Conservation (phyloP, 306 rosid genomes). For the Rosa chinensis region DNA sequence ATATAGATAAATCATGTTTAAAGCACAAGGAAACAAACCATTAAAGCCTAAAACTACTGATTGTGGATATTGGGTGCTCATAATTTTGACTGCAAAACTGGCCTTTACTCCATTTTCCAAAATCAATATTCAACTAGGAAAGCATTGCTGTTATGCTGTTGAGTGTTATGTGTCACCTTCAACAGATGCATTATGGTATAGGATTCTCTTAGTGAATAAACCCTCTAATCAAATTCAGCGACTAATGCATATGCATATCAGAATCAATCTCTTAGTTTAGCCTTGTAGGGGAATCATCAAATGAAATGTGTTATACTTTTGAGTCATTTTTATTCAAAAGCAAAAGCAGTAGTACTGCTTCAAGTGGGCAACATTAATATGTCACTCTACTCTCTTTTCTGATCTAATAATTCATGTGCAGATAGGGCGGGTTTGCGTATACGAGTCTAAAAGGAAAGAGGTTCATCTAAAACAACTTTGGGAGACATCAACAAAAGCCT, state of each 20-base stretch:
- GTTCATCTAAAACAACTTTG: not conserved
- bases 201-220: conserved; percentile 10
- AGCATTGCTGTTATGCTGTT: not conserved
- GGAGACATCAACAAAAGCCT: not conserved
- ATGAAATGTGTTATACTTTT: not conserved
- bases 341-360: not conserved
- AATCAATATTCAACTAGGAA: not conserved
- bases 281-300: not conserved
- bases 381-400: not conserved
- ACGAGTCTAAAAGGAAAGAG: not conserved
- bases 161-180: conserved; percentile 5
- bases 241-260: not conserved
- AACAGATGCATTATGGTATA: conserved; percentile 3
- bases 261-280: not conserved
- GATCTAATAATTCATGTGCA: not conserved
- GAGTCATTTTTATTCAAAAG: conserved; percentile 11
- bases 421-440: conserved; percentile 14
- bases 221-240: not conserved
- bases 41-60: not conserved
- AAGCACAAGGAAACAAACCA: conserved; percentile 21
- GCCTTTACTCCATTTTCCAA: not conserved
- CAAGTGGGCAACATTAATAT: conserved; percentile 6
- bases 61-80: conserved; percentile 7
- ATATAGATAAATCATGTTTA: not conserved
- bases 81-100: conserved; percentile 2